A percentile compares a stretch with the other conserved stretches of the same genome.
Evolutionary conservation across 176 grass and related monocot species (phyloP).

Genomic region (Leersia perrieri): DNA sequence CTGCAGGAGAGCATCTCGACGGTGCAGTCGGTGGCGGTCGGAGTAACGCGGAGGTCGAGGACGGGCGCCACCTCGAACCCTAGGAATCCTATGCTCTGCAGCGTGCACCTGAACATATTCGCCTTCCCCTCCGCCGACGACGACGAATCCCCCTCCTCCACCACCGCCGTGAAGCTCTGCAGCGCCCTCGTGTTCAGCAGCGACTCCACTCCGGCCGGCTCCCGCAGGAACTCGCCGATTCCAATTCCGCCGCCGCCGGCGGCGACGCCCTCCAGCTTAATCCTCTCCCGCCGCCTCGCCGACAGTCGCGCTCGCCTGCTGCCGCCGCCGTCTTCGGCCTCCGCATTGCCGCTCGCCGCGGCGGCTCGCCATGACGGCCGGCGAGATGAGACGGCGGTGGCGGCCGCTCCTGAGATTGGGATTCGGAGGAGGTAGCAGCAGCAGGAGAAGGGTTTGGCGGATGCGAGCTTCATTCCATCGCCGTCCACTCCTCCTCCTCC

Average conservation of each 20-base stretch:
- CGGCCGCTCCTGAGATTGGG: neutral
- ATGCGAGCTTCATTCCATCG: constrained; percentile 43
- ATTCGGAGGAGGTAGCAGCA: too few species aligned
- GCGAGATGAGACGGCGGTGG: too few species aligned
- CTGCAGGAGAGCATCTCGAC: constrained; percentile 90
- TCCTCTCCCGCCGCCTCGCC: constrained; percentile 43
- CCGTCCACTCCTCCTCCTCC: neutral
- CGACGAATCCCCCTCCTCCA: too few species aligned
- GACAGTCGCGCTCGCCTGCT: constrained; percentile 33
- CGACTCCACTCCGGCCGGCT: constrained; percentile 62
- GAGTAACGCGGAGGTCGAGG: constrained; percentile 65
- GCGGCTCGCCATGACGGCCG: constrained; percentile 32
- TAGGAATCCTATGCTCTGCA: constrained; percentile 61
- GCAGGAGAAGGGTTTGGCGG: neutral
- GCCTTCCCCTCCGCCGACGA: neutral
- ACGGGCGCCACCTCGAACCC: constrained; percentile 78
- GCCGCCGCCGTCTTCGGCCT: neutral
- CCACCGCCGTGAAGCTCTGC: constrained; percentile 55
- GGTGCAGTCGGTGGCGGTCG: constrained; percentile 56
- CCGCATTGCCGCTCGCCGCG: neutral
- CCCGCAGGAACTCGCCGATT: constrained; percentile 68
- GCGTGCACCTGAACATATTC: constrained; percentile 57
- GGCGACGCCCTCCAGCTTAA: constrained; percentile 22
- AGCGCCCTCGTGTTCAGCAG: constrained; percentile 79
- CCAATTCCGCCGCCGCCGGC: neutral